phyloP scores from a whole-genome alignment of 257 asterid species.

The Scutellaria barbata region DNA sequence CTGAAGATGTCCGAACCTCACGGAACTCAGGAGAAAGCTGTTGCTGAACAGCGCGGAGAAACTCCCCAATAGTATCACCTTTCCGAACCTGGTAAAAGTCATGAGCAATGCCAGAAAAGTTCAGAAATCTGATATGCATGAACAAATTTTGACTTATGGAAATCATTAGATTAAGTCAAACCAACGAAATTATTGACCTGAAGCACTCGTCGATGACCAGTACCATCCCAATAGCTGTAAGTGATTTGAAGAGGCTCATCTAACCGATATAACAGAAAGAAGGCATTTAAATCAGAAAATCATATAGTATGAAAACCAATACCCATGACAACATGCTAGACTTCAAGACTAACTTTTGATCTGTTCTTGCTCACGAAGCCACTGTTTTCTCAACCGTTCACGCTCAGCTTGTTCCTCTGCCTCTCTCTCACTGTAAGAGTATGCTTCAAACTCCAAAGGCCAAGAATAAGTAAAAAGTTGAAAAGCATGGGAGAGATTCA shows the following conservation, averaged over 20 bases:
- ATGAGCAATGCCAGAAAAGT: conserved; percentile 13
- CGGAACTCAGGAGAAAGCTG: conserved; percentile 99
- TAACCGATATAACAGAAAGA: conserved; percentile 41
- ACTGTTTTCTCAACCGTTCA: conserved; percentile 89
- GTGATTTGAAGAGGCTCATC: conserved; percentile 96
- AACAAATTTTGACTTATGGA: neutral
- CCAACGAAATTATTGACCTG: conserved; percentile 52
- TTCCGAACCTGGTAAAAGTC: conserved; percentile 68
- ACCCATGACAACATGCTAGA: conserved; percentile 23
- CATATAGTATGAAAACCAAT: conserved; percentile 17
- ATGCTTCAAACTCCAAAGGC: conserved; percentile 78
- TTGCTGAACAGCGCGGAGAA: conserved; percentile 95
- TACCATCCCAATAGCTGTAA: conserved; percentile 99
- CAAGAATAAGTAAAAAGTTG: conserved; percentile 54
- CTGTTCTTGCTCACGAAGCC: conserved; percentile 89
- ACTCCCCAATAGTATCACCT: conserved; percentile 93
- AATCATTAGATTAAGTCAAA: conserved; percentile 1
- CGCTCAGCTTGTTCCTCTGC: conserved; percentile 99
- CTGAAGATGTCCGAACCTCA: conserved; percentile 94
- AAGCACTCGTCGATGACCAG: conserved; percentile 90
- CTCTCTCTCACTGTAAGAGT: conserved; percentile 99
- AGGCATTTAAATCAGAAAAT: conserved; percentile 33
- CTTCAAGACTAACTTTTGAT: conserved; percentile 65
- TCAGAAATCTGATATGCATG: neutral
- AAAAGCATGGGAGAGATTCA: conserved; percentile 26